Percentiles rank a stretch among this genome's conserved stretches.
Conservation (phyloP, 495 filamentous ascomycete genomes). For the Lepraria neglecta region DNA sequence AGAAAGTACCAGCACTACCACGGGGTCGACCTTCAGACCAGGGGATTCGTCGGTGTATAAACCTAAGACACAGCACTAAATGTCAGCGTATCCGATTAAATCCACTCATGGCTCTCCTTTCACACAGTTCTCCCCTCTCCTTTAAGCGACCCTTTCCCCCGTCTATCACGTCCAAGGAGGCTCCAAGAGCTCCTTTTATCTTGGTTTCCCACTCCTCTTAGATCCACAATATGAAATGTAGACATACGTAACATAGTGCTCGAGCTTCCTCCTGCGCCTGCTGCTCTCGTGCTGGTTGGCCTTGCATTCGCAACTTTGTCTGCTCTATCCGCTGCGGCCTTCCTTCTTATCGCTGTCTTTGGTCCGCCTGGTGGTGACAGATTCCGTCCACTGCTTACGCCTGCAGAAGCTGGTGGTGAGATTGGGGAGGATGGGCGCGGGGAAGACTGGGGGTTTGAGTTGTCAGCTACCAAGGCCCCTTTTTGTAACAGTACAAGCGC, state of each 20-base stretch:
- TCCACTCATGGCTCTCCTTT: too few species aligned
- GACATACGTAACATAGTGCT: slow-evolving; percentile 92
- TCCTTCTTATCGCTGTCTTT: slow-evolving; percentile 85
- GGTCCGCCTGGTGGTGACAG: slow-evolving; percentile 94
- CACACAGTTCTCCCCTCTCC: neutral
- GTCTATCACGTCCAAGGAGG: neutral
- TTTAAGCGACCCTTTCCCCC: neutral
- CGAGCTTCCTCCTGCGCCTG: slow-evolving; percentile 90
- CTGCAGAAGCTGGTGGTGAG: slow-evolving; percentile 46
- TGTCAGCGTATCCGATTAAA: slow-evolving; percentile 21
- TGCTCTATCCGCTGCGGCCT: slow-evolving; percentile 91
- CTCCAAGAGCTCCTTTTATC: too few species aligned
- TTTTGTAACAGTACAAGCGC: too few species aligned
- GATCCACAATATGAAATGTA: neutral
- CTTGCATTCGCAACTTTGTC: slow-evolving; percentile 87
- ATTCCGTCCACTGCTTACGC: slow-evolving; percentile 63
- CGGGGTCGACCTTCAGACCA: slow-evolving; percentile 92
- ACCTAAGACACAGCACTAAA: slow-evolving; percentile 36
- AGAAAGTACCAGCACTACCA: slow-evolving; percentile 89
- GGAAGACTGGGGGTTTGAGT: slow-evolving; percentile 52
- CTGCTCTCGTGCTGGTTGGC: slow-evolving; percentile 83
- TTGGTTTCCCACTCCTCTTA: neutral
- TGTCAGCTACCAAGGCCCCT: neutral
- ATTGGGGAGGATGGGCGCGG: slow-evolving; percentile 64
- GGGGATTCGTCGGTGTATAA: slow-evolving; percentile 99